Percentiles rank a stretch among this genome's conserved stretches.
Conservation (phyloP, 805 yeast species). For the Pichia phayaonensis region DNA sequence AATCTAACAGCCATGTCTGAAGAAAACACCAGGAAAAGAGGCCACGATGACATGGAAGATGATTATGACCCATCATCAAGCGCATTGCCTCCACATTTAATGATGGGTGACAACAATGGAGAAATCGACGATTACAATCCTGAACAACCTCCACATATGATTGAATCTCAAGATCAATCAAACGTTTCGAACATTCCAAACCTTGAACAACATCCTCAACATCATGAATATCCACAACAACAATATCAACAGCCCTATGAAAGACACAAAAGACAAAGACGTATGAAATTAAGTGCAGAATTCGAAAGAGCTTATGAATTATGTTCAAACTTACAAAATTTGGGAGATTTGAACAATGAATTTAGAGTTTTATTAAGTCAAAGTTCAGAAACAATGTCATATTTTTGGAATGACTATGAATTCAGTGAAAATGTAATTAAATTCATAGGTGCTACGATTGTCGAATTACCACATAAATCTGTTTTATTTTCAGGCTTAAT, state of each 20-base stretch:
- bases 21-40: slow-evolving; percentile 12
- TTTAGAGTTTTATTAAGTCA: slow-evolving; percentile 36
- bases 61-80: slow-evolving; percentile 3
- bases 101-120: neutral
- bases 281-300: slow-evolving; percentile 8
- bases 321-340: slow-evolving; percentile 35
- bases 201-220: neutral
- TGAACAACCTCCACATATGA: neutral
- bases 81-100: slow-evolving; percentile 6
- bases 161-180: neutral
- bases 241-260: neutral
- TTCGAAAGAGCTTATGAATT: slow-evolving; percentile 38
- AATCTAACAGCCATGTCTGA: slow-evolving; percentile 23
- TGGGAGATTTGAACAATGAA: slow-evolving; percentile 43
- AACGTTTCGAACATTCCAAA: neutral
- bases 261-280: slow-evolving; percentile 8
- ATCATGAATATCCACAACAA: neutral
- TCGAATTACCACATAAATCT: slow-evolving; percentile 90
- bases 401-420: slow-evolving; percentile 44
- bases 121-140: neutral
- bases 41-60: slow-evolving; percentile 12
- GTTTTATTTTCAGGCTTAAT: slow-evolving; percentile 63
- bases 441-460: slow-evolving; percentile 58
- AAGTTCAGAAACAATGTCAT: slow-evolving; percentile 45
- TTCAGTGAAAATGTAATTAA: slow-evolving; percentile 52